phyloP scores from a whole-genome alignment of 1,139 yeast species.

The Casaregolazyma suthepensis region DNA sequence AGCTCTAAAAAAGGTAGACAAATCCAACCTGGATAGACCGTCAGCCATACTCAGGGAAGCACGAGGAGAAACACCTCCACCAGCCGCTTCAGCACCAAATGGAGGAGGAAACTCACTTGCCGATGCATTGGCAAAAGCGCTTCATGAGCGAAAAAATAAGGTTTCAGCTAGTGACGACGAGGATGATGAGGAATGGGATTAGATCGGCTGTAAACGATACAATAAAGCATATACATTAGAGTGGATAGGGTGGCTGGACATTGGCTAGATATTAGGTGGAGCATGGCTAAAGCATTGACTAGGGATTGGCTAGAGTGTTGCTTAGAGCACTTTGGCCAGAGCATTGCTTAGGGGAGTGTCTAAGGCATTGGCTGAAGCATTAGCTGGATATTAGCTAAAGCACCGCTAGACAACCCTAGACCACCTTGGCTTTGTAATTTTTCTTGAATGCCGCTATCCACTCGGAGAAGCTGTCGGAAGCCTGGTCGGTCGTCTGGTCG shows the following conservation, averaged over 20 bases:
- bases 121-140: constrained; percentile 83
- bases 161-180: constrained; percentile 85
- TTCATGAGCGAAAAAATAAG: constrained; percentile 72
- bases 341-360: too few species aligned
- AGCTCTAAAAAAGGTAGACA: constrained; percentile 68
- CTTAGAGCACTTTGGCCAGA: too few species aligned
- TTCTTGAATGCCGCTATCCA: neutral
- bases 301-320: too few species aligned
- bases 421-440: constrained; percentile 1
- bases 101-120: constrained; percentile 82
- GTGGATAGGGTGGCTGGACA: too few species aligned
- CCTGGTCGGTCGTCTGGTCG: too few species aligned
- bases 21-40: constrained; percentile 74
- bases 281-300: too few species aligned
- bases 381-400: too few species aligned
- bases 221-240: neutral
- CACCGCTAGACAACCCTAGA: neutral
- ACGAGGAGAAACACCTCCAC: constrained; percentile 45
- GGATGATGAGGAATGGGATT: constrained; percentile 64
- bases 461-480: neutral
- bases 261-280: too few species aligned
- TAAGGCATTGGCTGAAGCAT: too few species aligned
- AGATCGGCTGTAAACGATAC: constrained; percentile 5
- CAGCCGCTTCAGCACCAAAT: constrained; percentile 32
- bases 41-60: constrained; percentile 67